These are phyloP conservation scores for Hydrangea macrophylla DNA, from an alignment of 148 eudicot species.

Conservation along the genomic window DNA sequence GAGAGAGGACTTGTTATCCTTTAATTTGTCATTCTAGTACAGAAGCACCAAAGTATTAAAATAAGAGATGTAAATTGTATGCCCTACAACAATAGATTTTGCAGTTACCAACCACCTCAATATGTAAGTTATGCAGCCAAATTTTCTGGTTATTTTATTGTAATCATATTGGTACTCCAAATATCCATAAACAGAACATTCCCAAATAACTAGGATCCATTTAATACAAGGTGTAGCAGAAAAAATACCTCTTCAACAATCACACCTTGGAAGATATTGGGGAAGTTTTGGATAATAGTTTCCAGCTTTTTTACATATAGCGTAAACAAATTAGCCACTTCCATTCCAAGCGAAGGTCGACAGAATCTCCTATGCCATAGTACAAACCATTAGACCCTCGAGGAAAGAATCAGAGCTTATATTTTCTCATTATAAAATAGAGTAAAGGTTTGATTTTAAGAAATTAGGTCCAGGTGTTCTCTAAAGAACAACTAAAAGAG, in stretches of 20 bases:
- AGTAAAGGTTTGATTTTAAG: too few relatives aligned
- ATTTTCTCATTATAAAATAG: background rate
- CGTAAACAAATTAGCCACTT: background rate
- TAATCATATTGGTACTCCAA: too few relatives aligned
- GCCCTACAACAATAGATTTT: too few relatives aligned
- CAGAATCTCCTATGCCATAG: background rate
- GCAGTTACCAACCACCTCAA: background rate
- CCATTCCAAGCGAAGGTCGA: slow-evolving; percentile 5
- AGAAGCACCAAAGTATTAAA: background rate
- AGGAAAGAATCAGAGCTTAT: background rate
- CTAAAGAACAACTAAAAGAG: too few relatives aligned
- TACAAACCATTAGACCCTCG: background rate
- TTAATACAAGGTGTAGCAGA: background rate
- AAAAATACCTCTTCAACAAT: too few relatives aligned
- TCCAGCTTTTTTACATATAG: background rate
- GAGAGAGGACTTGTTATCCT: background rate
- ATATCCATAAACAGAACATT: too few relatives aligned
- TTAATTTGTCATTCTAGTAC: background rate
- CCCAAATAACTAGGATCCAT: background rate
- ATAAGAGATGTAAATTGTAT: background rate
- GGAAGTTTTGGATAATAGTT: background rate
- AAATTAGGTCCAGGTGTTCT: too few relatives aligned
- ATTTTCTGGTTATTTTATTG: too few relatives aligned
- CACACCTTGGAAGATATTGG: background rate
- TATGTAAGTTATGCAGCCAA: background rate